Percentiles rank a stretch among this genome's conserved stretches.
phyloP scores from a whole-genome alignment of 352 stramenopile species.

The Pythium brachiatum region DNA sequence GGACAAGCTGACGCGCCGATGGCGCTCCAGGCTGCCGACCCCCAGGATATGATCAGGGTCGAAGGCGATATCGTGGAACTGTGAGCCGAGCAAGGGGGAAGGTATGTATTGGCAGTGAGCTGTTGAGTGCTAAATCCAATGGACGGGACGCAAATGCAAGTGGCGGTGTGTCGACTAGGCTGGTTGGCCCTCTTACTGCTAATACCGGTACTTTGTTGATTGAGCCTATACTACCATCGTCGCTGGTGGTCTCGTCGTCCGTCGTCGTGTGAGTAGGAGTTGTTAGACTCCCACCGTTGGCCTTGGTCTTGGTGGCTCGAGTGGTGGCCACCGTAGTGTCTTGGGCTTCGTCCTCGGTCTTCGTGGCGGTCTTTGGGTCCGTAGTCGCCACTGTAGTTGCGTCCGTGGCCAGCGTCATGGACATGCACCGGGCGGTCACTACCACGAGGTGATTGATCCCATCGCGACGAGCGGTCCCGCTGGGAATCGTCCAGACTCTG shows the following conservation, averaged over 20 bases:
- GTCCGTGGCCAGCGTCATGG: slow-evolving; percentile 7
- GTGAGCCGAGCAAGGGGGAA: slow-evolving; percentile 5
- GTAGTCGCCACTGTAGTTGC: slow-evolving; percentile 2
- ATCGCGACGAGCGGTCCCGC: slow-evolving; percentile 30
- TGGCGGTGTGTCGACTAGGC: neutral
- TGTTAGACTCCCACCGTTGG: slow-evolving; percentile 10
- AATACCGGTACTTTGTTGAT: neutral
- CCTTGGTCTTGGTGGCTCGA: slow-evolving; percentile 4
- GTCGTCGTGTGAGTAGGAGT: neutral
- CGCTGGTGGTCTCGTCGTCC: slow-evolving; percentile 9
- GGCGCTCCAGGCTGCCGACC: slow-evolving; percentile 12
- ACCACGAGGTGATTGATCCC: slow-evolving; percentile 31
- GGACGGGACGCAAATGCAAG: too few relatives aligned
- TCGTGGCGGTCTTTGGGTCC: slow-evolving; percentile 4
- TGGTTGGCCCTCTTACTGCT: neutral
- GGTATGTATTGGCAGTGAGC: neutral
- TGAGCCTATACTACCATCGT: slow-evolving; percentile 11
- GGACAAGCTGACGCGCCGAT: slow-evolving; percentile 2
- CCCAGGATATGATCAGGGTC: slow-evolving; percentile 30
- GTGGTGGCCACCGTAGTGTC: slow-evolving; percentile 7
- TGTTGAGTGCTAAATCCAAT: too few relatives aligned
- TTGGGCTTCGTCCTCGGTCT: slow-evolving; percentile 12
- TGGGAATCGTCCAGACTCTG: slow-evolving; percentile 55
- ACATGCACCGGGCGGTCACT: neutral
- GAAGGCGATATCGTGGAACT: slow-evolving; percentile 35